Base-by-base conservation (phyloP, 306 rosid genomes). In the Vigna nakashimae region DNA sequence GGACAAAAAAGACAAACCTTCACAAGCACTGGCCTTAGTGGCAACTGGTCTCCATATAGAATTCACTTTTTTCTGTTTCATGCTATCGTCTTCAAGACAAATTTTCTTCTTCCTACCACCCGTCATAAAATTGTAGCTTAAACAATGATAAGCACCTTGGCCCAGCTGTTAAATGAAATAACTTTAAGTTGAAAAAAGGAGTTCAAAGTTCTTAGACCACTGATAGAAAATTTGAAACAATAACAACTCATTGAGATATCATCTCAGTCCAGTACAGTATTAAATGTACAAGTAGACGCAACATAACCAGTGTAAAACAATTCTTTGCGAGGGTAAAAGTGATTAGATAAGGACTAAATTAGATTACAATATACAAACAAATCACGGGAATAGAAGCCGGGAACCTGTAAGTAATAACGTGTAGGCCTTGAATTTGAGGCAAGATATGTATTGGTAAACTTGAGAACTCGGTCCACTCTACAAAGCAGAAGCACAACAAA, bases 1-100 rank as follows among this genome's bases (percentile, higher is more conserved):
- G 6, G 53, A 73, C 1, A 58, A 69, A 68, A 64, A 7, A 42
- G 50, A 80, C 87, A 40, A 75, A 91, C 97, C 98, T 80, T 89
- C 82, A 69, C 49, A 65, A 62, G 91, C 82, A 82, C 75, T 73
- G 68, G 89, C 88, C 30, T 71, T 83, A 15, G 90, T 86, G 65
- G 45, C 50, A 60, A 92, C 79, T 28, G 96, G 93, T 90, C 93
- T 89, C 96, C 93, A 89, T 6, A 86, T 75, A 71, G 51, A 71
- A 69, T 53, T 79, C 74, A 65, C 48, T 3, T 67, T 50, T 81
- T 83, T 85, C 36, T 43, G 85, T 87, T 81, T 85, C 20, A 78
- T 85, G 76, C 71, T 26, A 63, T 22, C 13, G 50, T 84, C 89
- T 13, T 80, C 77, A 18, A 75, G 76, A 65, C 55, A 56, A 42